phyloP scores from a whole-genome alignment of 441 rosid genomes.

The Cnidoscolus chayamansa region DNA sequence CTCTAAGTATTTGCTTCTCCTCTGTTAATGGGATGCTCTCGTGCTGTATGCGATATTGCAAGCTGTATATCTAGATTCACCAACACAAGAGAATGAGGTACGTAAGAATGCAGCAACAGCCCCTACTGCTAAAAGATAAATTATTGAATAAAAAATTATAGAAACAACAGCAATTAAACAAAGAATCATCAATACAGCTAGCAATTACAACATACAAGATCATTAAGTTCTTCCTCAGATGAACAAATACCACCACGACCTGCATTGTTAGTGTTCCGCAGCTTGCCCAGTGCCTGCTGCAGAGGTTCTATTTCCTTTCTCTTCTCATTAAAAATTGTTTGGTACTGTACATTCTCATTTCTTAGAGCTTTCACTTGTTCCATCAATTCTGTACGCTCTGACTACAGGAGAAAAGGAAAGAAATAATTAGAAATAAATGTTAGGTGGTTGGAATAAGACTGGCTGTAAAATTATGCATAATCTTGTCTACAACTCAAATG shows the following conservation, averaged over 20 bases:
- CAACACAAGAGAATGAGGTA: conserved; percentile 18
- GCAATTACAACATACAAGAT: conserved; percentile 44
- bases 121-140: neutral
- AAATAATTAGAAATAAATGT: conserved; percentile 9
- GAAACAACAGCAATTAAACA: neutral
- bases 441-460: neutral
- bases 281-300: conserved; percentile 89
- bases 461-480: neutral
- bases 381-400: conserved; percentile 47
- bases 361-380: conserved; percentile 52
- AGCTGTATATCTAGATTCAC: conserved; percentile 67
- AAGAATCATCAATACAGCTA: neutral
- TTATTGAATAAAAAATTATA: neutral
- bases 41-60: conserved; percentile 80
- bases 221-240: conserved; percentile 87
- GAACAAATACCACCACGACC: conserved; percentile 76
- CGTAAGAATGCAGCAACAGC: neutral
- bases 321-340: conserved; percentile 54
- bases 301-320: conserved; percentile 79
- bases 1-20: conserved; percentile 91
- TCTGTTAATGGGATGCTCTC: conserved; percentile 83
- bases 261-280: conserved; percentile 45
- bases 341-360: conserved; percentile 57
- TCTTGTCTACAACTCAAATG: neutral
- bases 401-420: conserved; percentile 37